Evolutionary conservation across 2,329 filamentous ascomycete genomes (phyloP).

Genomic region (Diaporthe citriasiana): DNA sequence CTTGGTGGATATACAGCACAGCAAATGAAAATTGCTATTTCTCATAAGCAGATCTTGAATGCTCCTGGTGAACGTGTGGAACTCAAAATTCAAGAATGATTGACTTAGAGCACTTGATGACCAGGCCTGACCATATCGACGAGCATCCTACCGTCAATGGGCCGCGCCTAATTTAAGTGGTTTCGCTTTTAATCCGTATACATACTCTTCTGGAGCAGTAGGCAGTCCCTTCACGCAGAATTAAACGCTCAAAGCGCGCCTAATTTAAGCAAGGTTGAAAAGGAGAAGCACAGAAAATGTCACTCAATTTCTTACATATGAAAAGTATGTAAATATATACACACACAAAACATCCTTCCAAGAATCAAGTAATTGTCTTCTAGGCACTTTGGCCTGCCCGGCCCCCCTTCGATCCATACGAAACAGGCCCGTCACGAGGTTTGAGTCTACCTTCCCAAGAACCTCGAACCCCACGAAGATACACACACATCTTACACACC

Average conservation of each 20-base stretch:
- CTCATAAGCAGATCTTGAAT: rapidly evolving
- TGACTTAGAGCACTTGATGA: background rate
- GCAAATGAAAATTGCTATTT: background rate
- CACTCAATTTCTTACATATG: background rate
- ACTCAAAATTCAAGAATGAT: too few species aligned
- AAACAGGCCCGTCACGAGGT: too few species aligned
- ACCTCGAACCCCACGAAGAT: too few species aligned
- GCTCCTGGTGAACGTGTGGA: background rate
- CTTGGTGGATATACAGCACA: background rate
- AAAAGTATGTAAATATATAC: conserved; percentile 17
- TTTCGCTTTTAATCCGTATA: too few species aligned
- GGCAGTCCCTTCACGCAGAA: too few species aligned
- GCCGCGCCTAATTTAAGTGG: too few species aligned
- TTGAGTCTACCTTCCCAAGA: background rate
- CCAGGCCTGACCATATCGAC: too few species aligned
- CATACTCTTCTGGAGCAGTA: too few species aligned
- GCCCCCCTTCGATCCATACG: background rate
- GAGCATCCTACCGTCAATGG: too few species aligned
- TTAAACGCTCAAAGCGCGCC: too few species aligned
- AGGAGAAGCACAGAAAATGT: background rate
- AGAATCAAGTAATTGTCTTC: background rate
- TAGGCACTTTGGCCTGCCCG: too few species aligned
- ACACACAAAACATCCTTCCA: background rate
- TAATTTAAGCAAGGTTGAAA: background rate
- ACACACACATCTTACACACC: background rate